These are phyloP conservation scores for Chaetomiaceae sp. DNA, from an alignment of 2,329 filamentous ascomycete genomes.

Conservation along the genomic window DNA sequence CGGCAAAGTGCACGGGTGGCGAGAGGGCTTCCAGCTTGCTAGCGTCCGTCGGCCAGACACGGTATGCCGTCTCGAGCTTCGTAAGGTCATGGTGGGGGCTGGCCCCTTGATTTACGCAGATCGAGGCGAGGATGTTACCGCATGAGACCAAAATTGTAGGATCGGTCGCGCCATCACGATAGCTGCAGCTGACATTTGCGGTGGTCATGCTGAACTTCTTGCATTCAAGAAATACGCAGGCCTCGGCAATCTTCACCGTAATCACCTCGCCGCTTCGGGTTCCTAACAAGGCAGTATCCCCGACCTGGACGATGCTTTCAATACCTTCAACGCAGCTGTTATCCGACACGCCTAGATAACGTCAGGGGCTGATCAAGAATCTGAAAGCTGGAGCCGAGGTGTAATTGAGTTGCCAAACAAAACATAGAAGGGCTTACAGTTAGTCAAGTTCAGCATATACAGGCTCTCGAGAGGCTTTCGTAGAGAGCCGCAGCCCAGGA, in stretches of 20 bases:
- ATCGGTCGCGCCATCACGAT: constrained; percentile 19
- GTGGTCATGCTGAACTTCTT: constrained; percentile 28
- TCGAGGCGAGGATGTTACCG: constrained; percentile 43
- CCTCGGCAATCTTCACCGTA: constrained; percentile 31
- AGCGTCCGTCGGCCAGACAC: constrained; percentile 49
- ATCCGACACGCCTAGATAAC: constrained; percentile 1
- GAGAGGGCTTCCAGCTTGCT: constrained; percentile 36
- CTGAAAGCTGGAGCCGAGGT: not conserved
- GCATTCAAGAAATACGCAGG: constrained; percentile 21
- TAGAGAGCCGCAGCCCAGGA: constrained; percentile 32
- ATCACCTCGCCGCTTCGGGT: constrained; percentile 51
- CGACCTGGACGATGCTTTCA: constrained; percentile 22
- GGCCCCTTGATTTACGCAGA: constrained; percentile 33
- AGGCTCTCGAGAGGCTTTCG: constrained; percentile 6
- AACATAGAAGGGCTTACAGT: constrained; percentile 22
- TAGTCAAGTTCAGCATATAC: constrained; percentile 21
- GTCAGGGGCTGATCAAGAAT: not conserved
- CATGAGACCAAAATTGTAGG: constrained; percentile 44
- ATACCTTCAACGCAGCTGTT: constrained; percentile 35
- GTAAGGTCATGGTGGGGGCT: not conserved
- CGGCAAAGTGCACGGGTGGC: constrained; percentile 46
- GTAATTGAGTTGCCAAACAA: not conserved
- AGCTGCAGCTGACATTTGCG: constrained; percentile 20
- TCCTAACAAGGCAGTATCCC: constrained; percentile 38
- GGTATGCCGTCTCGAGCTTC: constrained; percentile 38